A percentile compares a stretch with the other conserved stretches of the same genome.
phyloP scores from a whole-genome alignment of 176 grass and related monocot genomes.

The Neostapfia colusana region DNA sequence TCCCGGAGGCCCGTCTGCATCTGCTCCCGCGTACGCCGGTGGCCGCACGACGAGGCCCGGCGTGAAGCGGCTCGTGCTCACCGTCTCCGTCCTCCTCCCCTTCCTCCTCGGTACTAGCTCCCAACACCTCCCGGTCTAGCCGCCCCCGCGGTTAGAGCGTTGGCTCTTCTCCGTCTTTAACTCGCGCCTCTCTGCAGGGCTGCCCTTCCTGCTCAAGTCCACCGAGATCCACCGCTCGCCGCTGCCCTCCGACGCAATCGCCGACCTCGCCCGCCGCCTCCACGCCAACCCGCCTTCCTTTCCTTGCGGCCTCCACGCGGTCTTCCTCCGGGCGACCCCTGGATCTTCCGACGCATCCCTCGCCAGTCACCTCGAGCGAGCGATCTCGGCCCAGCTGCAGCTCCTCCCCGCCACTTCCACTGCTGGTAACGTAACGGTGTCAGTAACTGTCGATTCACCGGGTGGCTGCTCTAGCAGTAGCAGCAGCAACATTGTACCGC shows the following conservation, averaged over 20 bases:
- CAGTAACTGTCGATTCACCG: conserved; percentile 56
- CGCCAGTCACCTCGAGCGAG: conserved; percentile 36
- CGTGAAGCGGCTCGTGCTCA: conserved; percentile 70
- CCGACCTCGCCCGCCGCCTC: conserved; percentile 57
- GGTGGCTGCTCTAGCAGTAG: conserved; percentile 40
- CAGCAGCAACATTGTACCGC: conserved; percentile 24
- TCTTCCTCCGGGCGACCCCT: conserved; percentile 49
- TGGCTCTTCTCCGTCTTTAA: neutral
- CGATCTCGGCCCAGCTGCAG: conserved; percentile 53
- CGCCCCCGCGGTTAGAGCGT: neutral
- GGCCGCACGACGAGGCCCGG: conserved; percentile 52
- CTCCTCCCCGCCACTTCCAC: neutral
- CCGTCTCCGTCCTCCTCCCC: conserved; percentile 65
- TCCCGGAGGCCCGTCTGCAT: neutral
- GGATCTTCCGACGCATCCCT: conserved; percentile 30
- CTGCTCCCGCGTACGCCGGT: neutral
- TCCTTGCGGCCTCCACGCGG: conserved; percentile 57
- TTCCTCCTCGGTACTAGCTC: conserved; percentile 59
- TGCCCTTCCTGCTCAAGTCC: conserved; percentile 80
- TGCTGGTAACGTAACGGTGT: conserved; percentile 51
- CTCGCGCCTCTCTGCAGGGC: conserved; percentile 33
- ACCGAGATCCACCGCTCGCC: conserved; percentile 85
- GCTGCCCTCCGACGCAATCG: conserved; percentile 77
- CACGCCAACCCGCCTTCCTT: conserved; percentile 58
- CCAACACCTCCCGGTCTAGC: neutral